Conservation (phyloP, 2,329 filamentous ascomycete species). For the Colletotrichum limetticola region DNA sequence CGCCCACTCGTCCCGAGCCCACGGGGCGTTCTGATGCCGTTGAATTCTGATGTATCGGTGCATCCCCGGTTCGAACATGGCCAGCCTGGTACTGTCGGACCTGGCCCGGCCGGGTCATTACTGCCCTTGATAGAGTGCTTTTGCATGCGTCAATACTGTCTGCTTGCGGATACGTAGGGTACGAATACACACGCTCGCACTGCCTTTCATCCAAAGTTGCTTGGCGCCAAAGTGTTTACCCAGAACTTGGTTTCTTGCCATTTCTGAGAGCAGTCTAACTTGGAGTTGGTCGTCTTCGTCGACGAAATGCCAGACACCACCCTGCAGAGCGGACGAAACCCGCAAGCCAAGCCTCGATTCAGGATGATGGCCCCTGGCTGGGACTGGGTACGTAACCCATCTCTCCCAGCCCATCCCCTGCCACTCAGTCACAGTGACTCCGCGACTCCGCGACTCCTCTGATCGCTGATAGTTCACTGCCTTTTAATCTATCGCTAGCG, state of each 20-base stretch:
- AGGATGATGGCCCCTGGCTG: not conserved
- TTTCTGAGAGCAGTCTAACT: not conserved
- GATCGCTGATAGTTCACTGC: not conserved
- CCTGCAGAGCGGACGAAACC: conserved; percentile 3
- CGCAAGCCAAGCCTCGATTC: not conserved
- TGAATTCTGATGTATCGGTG: conserved; percentile 21
- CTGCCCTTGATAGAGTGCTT: not conserved
- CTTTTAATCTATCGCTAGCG: conserved; percentile 21
- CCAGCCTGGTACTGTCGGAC: conserved; percentile 11
- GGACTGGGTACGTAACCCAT: not conserved
- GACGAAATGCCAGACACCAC: not conserved
- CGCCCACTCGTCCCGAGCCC: conserved; percentile 34
- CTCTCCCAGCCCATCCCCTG: not conserved
- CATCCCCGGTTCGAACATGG: conserved; percentile 17
- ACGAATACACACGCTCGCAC: not conserved
- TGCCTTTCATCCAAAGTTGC: not conserved
- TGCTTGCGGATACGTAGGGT: not conserved
- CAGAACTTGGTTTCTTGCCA: not conserved
- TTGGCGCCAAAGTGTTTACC: not conserved
- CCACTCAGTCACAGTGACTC: not conserved
- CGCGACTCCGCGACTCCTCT: not conserved
- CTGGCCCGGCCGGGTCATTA: conserved; percentile 5
- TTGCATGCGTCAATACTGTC: not conserved
- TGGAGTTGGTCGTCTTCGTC: not conserved
- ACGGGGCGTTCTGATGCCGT: conserved; percentile 29